Percentiles rank a stretch among this genome's conserved stretches.
These are phyloP conservation scores for Hirsutella rhossiliensis DNA, from an alignment of 2,329 filamentous ascomycete genomes.

Conservation along the genomic window DNA sequence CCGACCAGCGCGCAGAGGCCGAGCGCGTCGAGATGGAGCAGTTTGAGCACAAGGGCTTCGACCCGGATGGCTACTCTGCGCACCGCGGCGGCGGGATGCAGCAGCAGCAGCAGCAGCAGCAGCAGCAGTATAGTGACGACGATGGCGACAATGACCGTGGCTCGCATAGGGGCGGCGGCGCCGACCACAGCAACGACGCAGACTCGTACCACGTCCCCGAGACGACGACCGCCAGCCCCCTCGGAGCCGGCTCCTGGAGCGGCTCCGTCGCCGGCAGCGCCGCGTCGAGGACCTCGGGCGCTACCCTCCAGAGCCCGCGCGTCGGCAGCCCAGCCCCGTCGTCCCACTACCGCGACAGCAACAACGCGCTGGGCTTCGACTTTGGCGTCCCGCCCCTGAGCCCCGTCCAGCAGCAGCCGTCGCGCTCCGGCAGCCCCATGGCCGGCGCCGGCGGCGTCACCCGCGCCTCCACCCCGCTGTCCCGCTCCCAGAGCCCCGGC, in stretches of 20 bases:
- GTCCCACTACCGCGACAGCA: background rate
- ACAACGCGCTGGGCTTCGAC: slow-evolving; percentile 6
- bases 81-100: too few species aligned
- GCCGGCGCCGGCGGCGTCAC: background rate
- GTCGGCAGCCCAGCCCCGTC: slow-evolving; percentile 6
- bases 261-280: slow-evolving; percentile 1
- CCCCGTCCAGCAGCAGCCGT: background rate
- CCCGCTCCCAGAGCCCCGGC: slow-evolving; percentile 2
- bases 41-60: slow-evolving; percentile 32
- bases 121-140: background rate
- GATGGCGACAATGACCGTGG: slow-evolving; percentile 20
- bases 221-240: slow-evolving; percentile 6
- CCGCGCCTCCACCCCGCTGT: background rate
- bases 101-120: too few species aligned
- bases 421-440: slow-evolving; percentile 2
- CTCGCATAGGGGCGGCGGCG: slow-evolving; percentile 6
- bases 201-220: slow-evolving; percentile 9
- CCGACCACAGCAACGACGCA: slow-evolving; percentile 4
- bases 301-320: slow-evolving; percentile 1
- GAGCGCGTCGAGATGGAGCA: slow-evolving; percentile 40
- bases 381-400: slow-evolving; percentile 5
- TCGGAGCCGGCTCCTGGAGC: slow-evolving; percentile 5
- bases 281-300: slow-evolving; percentile 2
- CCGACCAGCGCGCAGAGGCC: slow-evolving; percentile 28
- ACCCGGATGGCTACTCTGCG: slow-evolving; percentile 17